These are phyloP conservation scores for Hibiscus mutabilis DNA, from an alignment of 345 rosid genomes.

Conservation along the genomic window DNA sequence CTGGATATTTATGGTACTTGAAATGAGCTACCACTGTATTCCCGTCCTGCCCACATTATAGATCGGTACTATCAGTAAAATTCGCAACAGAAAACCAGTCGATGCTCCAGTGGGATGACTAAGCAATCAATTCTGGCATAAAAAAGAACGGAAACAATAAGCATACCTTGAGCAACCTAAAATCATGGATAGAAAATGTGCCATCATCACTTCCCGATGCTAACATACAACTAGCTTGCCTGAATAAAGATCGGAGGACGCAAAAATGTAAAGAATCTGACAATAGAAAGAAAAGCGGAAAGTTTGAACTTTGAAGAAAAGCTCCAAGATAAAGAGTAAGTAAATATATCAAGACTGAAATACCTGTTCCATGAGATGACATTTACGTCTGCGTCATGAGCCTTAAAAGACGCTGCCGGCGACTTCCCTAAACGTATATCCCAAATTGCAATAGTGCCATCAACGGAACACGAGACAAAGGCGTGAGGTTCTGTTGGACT, in stretches of 20 bases:
- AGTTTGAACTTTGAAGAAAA: too few species aligned
- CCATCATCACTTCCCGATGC: slow-evolving; percentile 99
- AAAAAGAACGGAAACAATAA: background rate
- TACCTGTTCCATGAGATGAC: slow-evolving; percentile 98
- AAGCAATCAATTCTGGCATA: background rate
- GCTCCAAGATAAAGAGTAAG: background rate
- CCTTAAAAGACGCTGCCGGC: slow-evolving; percentile 66
- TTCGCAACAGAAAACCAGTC: background rate
- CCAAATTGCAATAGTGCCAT: slow-evolving; percentile 82
- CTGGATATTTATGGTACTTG: slow-evolving; percentile 73
- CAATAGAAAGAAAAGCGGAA: background rate
- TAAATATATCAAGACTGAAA: slow-evolving; percentile 2
- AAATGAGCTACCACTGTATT: slow-evolving; percentile 88
- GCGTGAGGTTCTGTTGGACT: slow-evolving; percentile 76
- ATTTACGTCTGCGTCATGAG: slow-evolving; percentile 89
- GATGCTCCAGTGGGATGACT: background rate
- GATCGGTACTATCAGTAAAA: background rate
- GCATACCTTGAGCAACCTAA: slow-evolving; percentile 59
- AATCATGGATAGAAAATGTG: slow-evolving; percentile 83
- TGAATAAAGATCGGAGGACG: slow-evolving; percentile 24
- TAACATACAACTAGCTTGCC: slow-evolving; percentile 88
- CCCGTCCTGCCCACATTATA: slow-evolving; percentile 38
- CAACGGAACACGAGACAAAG: slow-evolving; percentile 88
- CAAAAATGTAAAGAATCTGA: background rate
- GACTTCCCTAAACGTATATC: slow-evolving; percentile 67